phyloP scores from a whole-genome alignment of 2,329 filamentous ascomycete species.

The Fusarium staphyleae region DNA sequence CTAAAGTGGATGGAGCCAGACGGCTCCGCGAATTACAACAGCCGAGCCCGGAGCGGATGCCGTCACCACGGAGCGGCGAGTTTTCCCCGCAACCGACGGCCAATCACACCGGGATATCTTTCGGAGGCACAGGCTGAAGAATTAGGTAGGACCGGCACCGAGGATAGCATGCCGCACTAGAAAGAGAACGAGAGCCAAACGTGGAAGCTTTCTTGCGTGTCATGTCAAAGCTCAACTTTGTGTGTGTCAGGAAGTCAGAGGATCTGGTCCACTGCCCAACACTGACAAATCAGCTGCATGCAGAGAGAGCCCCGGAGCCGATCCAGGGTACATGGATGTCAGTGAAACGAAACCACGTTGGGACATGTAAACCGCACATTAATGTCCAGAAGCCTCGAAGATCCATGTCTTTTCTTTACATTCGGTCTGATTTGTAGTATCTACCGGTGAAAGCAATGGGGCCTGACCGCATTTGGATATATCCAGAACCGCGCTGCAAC shows the following conservation, averaged over 20 bases:
- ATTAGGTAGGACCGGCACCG: constrained; percentile 15
- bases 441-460: neutral
- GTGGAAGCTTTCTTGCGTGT: constrained; percentile 14
- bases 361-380: constrained; percentile 21
- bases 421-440: constrained; percentile 16
- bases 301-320: constrained; percentile 37
- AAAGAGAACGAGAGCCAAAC: constrained; percentile 1
- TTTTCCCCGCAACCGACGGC: constrained; percentile 39
- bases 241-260: constrained; percentile 2
- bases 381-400: constrained; percentile 12
- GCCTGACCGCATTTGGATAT: neutral
- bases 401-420: constrained; percentile 5
- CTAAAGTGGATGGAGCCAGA: constrained; percentile 31
- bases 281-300: constrained; percentile 33
- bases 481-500: neutral
- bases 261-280: constrained; percentile 3
- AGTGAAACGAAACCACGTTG: constrained; percentile 12
- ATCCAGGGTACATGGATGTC: constrained; percentile 28
- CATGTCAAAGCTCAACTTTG: neutral
- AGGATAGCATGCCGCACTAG: constrained; percentile 17
- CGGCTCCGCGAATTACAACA: constrained; percentile 39
- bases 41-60: constrained; percentile 27
- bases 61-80: constrained; percentile 30
- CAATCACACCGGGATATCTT: constrained; percentile 26
- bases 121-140: constrained; percentile 8